Evolutionary conservation across 768 basidiomycete species (phyloP), one percentile per base, ranked within the genome.

Genomic region (Kwoniella heveanensis): DNA sequence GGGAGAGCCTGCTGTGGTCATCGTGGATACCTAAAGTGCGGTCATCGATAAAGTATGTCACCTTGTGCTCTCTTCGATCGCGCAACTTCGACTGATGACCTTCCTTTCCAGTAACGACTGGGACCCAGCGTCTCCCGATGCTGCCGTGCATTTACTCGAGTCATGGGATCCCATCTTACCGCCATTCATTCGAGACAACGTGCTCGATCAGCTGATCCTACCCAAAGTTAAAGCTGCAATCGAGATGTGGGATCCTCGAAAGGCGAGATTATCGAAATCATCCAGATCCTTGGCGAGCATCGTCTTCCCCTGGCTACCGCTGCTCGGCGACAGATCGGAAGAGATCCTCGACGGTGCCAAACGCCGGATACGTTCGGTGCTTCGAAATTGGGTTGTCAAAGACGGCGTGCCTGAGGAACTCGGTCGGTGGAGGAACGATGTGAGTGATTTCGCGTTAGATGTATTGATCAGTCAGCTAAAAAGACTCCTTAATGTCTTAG

Each of bases 21-120:
- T 83, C 90, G 10, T 99, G 94, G 96, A 82, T 99, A 26, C 96
- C 96, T 0, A 91, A 87, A 81, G 88, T 98, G n/a, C 87, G 96
- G 26, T 91, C 91, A 0, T 84, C 86, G 12, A 88, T 98, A 77
- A 98, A 98, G 83, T 84, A 52, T 69, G 83, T 79, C 17, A 17
- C 10, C n/a, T n/a, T n/a, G n/a, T n/a, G n/a, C n/a, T n/a, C n/a
- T n/a, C n/a, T n/a, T n/a, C n/a, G n/a, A n/a, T n/a, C n/a, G n/a
- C n/a, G n/a, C 17, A 21, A 21, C 10, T 36, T 46, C 13, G 27
- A n/a, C n/a, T n/a, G n/a, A n/a, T n/a, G 25, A 21, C 55, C 57
- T 48, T 2, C 51, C 24, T 6, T n/a, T 48, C 7, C 68, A 84
- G 83, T 80, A 98, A 99, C 78, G 89, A 93, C 30, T 99, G 96